phyloP scores from a whole-genome alignment of 768 basidiomycete species.

The Kwoniella shandongensis region DNA sequence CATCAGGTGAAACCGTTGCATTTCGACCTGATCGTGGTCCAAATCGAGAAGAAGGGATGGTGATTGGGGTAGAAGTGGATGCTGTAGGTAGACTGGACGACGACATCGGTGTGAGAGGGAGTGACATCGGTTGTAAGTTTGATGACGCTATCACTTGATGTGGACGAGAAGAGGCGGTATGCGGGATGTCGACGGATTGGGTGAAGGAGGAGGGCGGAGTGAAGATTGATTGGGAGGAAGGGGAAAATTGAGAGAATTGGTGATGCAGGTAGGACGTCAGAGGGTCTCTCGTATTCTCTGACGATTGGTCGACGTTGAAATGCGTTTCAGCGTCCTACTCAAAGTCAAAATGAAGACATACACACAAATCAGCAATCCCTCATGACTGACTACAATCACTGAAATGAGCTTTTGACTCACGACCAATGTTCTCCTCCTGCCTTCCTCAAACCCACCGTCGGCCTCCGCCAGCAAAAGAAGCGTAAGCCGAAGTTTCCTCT shows the following conservation, averaged over 20 bases:
- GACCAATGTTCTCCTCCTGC: conserved; percentile 51
- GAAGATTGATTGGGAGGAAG: conserved; percentile 9
- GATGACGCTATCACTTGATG: background rate
- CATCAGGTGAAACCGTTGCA: conserved; percentile 8
- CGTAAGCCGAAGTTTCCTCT: conserved; percentile 9
- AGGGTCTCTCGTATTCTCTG: conserved; percentile 51
- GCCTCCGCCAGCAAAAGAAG: conserved; percentile 48
- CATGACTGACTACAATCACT: too few species aligned
- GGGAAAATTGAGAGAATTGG: conserved; percentile 27
- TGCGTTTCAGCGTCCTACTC: conserved; percentile 5
- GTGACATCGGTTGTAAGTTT: conserved; percentile 13
- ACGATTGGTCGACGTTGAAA: conserved; percentile 47
- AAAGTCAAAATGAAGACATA: too few species aligned
- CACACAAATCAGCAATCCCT: too few species aligned
- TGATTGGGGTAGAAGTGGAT: background rate
- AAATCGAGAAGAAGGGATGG: conserved; percentile 4
- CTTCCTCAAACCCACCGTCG: conserved; percentile 54
- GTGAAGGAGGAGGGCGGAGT: conserved; percentile 31
- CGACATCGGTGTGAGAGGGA: conserved; percentile 33
- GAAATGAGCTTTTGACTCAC: conserved; percentile 25
- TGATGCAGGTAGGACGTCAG: conserved; percentile 50
- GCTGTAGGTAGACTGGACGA: conserved; percentile 8
- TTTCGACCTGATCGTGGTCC: background rate
- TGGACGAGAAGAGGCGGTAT: conserved; percentile 1
- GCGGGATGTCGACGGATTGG: conserved; percentile 18